These are phyloP conservation scores for Camelina sativa DNA, from an alignment of 345 rosid species.

Conservation along the genomic window DNA sequence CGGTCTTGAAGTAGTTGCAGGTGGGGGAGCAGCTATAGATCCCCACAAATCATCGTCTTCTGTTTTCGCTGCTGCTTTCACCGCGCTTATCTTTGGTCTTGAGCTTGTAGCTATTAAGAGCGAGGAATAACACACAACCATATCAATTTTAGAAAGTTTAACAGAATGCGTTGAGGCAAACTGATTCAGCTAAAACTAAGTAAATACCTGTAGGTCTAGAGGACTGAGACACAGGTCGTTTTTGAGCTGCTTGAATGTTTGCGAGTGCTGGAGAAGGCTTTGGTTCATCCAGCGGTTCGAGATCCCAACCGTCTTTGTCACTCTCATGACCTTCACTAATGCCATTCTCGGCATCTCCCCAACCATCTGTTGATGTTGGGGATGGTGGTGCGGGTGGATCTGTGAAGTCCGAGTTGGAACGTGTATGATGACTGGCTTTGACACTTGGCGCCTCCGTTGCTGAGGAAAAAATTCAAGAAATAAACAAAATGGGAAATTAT, in stretches of 20 bases:
- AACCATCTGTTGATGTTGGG: conserved; percentile 96
- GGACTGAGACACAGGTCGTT: conserved; percentile 75
- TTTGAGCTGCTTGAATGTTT: conserved; percentile 94
- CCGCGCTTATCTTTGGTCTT: conserved; percentile 56
- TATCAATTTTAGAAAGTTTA: neutral
- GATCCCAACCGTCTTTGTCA: conserved; percentile 96
- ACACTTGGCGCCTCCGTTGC: conserved; percentile 61
- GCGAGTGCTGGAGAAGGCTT: conserved; percentile 81
- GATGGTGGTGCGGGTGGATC: conserved; percentile 78
- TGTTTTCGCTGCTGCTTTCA: conserved; percentile 51
- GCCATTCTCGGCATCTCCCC: conserved; percentile 97
- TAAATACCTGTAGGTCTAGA: conserved; percentile 71
- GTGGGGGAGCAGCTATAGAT: conserved; percentile 86
- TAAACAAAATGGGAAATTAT: neutral
- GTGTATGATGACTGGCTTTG: conserved; percentile 54
- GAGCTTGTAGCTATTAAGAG: conserved; percentile 55
- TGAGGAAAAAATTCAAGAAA: conserved; percentile 33
- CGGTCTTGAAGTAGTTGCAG: conserved; percentile 68
- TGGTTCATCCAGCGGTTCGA: conserved; percentile 89
- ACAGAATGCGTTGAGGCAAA: conserved; percentile 20
- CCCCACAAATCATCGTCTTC: conserved; percentile 98
- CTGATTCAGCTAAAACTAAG: conserved; percentile 9
- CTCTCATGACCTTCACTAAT: conserved; percentile 70
- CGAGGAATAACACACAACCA: neutral
- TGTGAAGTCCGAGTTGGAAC: conserved; percentile 70